A percentile compares a stretch with the other conserved stretches of the same genome.
Evolutionary conservation across 2,329 filamentous ascomycete species (phyloP).

Genomic region (Zymoseptoria ardabiliae): DNA sequence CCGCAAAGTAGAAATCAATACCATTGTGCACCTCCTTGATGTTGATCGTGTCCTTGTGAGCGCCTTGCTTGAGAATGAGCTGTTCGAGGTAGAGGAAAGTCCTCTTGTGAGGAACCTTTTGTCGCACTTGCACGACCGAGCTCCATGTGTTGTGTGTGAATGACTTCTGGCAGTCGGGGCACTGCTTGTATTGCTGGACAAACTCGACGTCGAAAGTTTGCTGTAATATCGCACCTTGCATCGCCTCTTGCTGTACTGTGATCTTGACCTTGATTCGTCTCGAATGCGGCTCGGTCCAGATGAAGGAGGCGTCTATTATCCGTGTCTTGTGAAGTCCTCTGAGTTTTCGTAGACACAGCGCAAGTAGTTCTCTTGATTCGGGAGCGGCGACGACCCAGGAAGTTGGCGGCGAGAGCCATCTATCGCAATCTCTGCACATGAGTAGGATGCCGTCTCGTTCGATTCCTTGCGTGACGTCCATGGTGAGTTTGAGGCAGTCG

Average conservation of each 20-base stretch:
- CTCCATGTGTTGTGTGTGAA: conserved; percentile 96
- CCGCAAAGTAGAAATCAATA: conserved; percentile 89
- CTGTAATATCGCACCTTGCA: conserved; percentile 66
- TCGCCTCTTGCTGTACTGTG: conserved; percentile 72
- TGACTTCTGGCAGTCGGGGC: conserved; percentile 88
- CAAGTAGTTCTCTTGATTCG: conserved; percentile 87
- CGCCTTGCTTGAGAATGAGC: conserved; percentile 87
- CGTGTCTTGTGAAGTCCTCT: conserved; percentile 80
- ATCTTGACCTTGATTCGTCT: conserved; percentile 88
- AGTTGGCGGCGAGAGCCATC: conserved; percentile 79
- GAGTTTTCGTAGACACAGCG: conserved; percentile 82
- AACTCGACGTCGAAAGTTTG: conserved; percentile 95
- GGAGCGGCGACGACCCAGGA: conserved; percentile 79
- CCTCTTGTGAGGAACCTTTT: conserved; percentile 94
- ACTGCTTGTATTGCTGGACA: conserved; percentile 84
- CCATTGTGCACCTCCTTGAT: conserved; percentile 96
- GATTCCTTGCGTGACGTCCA: conserved; percentile 87
- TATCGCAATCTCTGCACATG: conserved; percentile 89
- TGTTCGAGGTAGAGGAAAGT: conserved; percentile 81
- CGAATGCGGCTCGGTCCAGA: conserved; percentile 98
- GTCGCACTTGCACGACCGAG: conserved; percentile 86
- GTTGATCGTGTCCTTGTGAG: conserved; percentile 89
- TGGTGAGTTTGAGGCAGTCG: conserved; percentile 89
- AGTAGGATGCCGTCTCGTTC: conserved; percentile 84
- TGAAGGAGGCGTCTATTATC: conserved; percentile 91